Percentiles rank a stretch among this genome's conserved stretches.
Conservation (phyloP, 1,284 basidiomycete species). For the Moesziomyces parantarcticus region DNA sequence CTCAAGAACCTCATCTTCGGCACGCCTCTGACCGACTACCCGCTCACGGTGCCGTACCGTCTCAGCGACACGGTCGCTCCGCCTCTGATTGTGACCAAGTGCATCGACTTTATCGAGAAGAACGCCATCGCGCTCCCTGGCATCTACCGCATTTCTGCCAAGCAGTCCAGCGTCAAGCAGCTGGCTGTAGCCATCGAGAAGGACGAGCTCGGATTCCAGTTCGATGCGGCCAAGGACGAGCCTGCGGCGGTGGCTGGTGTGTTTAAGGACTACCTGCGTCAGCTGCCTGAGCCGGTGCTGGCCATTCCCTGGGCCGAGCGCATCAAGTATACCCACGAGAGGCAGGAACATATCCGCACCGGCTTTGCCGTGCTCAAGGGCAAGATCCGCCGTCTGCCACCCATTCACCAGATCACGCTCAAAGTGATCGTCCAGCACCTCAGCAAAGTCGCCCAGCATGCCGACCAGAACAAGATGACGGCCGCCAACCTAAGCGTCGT, state of each 20-base stretch:
- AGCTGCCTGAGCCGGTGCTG: conserved; percentile 93
- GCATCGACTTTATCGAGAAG: conserved; percentile 84
- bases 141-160: conserved; percentile 76
- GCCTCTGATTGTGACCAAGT: conserved; percentile 85
- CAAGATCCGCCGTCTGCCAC: conserved; percentile 70
- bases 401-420: conserved; percentile 88
- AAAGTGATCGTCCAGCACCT: conserved; percentile 89
- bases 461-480: conserved; percentile 92
- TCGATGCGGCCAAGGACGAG: conserved; percentile 81
- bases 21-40: conserved; percentile 89
- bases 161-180: conserved; percentile 85
- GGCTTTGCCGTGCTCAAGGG: conserved; percentile 64
- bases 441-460: conserved; percentile 77
- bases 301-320: conserved; percentile 84
- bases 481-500: conserved; percentile 72
- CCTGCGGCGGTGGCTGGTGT: conserved; percentile 88
- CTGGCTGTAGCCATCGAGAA: conserved; percentile 88
- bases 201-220: conserved; percentile 85
- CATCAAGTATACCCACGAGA: conserved; percentile 69
- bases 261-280: conserved; percentile 90
- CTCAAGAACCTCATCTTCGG: conserved; percentile 86
- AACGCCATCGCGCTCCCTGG: conserved; percentile 72
- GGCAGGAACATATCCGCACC: conserved; percentile 74
- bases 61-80: conserved; percentile 54
- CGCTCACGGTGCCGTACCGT: conserved; percentile 71